Base-by-base conservation (phyloP, 768 basidiomycete genomes). In the Russula virescens region DNA sequence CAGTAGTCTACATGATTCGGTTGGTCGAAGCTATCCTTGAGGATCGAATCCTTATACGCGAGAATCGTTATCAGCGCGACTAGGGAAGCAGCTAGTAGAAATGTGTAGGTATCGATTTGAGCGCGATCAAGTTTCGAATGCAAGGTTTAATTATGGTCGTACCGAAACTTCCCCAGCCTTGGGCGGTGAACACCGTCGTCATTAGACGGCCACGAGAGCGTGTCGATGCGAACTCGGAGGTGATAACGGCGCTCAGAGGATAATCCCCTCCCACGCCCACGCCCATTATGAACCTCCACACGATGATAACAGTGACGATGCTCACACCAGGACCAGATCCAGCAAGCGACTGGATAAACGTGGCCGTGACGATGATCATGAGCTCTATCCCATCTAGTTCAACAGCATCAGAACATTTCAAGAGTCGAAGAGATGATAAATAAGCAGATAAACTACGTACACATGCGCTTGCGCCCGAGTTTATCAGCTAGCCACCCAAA, bases 111-210 rank as follows among this genome's bases (percentile, higher is more conserved):
- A 9, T 35, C 38, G 8, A n/a, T 21, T 21, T 62, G 13, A 50
- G 56, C 28, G 28, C 26, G 11, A 42, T 7, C 2, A 0, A 8
- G 25, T n/a, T n/a, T 19, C 2, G 10, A 38, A 11, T 11, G 2
- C 5, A 9, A 11, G 31, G 31, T 31, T 31, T 14, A 14, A 21
- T 14, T 38, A 5, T 2, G 38, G 19, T 75, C 80, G 68, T 65
- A 87, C 88, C 70, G 66, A 93, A 83, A 74, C 91, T 86, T 56
- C 93, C 93, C 87, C 89, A 95, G n/a, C 92, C 93, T 67, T 95
- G 93, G 43, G 81, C 74, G 0, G 93, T 84, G 66, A 94, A 94
- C 0, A 94, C 91, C 4, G 87, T 88, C 0, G 87, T 87, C 91
- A 95, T 94, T 73, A 96, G 84, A 25, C 92, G 80, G 50, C 92